These are phyloP conservation scores for Apiotrichum gamsii DNA, from an alignment of 1,284 basidiomycete genomes.

Conservation along the genomic window DNA sequence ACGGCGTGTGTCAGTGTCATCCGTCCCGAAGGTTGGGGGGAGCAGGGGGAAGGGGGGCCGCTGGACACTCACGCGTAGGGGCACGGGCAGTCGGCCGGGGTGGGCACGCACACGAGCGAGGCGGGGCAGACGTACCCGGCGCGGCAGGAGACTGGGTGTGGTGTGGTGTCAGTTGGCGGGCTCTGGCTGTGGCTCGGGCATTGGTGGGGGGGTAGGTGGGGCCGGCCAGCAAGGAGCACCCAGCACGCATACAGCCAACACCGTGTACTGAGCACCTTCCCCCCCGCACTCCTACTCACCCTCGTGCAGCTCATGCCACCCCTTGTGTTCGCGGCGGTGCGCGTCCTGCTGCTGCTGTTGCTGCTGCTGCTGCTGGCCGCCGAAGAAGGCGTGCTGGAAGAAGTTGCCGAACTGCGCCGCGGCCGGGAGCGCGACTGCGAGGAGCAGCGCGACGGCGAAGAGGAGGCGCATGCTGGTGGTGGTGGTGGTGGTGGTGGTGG, in stretches of 20 bases:
- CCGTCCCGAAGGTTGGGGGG: neutral
- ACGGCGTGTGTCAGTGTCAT: neutral
- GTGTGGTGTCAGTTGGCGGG: no score
- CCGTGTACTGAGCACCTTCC: no score
- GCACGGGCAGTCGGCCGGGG: conserved; percentile 44
- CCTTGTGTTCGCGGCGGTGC: conserved; percentile 30
- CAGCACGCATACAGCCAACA: no score
- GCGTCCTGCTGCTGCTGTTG: conserved; percentile 19
- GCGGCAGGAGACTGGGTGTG: conserved; percentile 33
- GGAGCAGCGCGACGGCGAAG: conserved; percentile 2
- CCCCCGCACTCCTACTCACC: conserved; percentile 15
- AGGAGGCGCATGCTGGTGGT: conserved; percentile 2
- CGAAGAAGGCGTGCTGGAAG: conserved; percentile 38
- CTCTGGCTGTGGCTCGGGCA: no score
- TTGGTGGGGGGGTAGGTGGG: no score
- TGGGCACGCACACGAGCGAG: conserved; percentile 41
- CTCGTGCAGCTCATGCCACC: conserved; percentile 35
- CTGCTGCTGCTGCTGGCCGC: conserved; percentile 21
- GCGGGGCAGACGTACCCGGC: conserved; percentile 44
- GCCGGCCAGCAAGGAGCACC: no score
- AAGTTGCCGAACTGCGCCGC: conserved; percentile 41
- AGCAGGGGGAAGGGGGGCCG: no score
- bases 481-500: no score
- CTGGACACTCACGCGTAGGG: conserved; percentile 46
- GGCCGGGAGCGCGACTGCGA: conserved; percentile 10